Base-by-base conservation (phyloP, 257 asterid genomes). In the Solanum sitiens region DNA sequence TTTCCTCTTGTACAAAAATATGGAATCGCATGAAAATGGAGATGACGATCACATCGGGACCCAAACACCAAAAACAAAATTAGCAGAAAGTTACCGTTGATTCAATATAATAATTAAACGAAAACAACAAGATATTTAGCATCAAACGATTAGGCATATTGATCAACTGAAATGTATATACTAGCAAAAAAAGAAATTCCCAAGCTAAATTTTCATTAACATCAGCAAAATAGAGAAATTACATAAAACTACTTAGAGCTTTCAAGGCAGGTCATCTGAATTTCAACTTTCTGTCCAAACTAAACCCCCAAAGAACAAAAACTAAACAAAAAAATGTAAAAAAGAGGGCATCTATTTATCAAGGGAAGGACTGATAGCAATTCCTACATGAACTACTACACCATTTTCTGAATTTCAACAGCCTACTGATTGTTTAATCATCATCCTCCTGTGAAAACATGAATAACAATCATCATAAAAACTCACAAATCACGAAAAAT, bases 321-420 rank as follows among this genome's bases (percentile, higher is more conserved):
- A 86, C 3, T 23, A 35, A 18, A 53, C 39, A 53, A 47, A 23
- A 5, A 10, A 30, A 47, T 65, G 35, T n/a, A 20, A 50, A 16
- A 50, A 8, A 50, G 85, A 80, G 45, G 85, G 85, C 85, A 80
- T 80, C 86, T 74, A 74, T 86, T 76, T 79, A 61, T 87, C 70
- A 87, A 63, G 80, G 79, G 37, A 25, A 67, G 50, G 56, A n/a
- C 63, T 32, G 85, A 61, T 30, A 35, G 87, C 61, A 14, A 30
- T 59, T 33, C 61, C 50, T 87, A 59, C 42, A 53, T 73, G 7
- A 77, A 23, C 86, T 37, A 32, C 27, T 39, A 10, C 86, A 27
- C 23, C 75, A 30, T 27, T 27, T 39, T n/a, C 47, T 11, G 23
- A 8, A 59, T 5, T 59, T 56, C 88, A 30, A 18, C 65, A 63